Evolutionary conservation across 306 rosid genomes (phyloP).

Genomic region (Purshia tridentata): DNA sequence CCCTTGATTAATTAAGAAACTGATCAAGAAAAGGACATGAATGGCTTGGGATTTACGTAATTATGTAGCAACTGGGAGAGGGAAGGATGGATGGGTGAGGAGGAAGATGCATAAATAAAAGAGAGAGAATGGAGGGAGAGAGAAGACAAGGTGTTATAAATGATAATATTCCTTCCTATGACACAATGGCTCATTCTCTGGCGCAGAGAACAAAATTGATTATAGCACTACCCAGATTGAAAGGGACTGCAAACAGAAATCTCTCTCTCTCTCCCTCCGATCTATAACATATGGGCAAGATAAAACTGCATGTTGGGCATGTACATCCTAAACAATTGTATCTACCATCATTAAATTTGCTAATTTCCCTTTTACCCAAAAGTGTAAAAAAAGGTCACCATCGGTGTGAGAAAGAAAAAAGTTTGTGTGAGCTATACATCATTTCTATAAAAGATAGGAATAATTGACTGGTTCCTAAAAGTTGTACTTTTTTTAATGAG

Average conservation of each 20-base stretch:
- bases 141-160: conserved; percentile 49
- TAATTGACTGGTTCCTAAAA: no score
- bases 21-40: background rate
- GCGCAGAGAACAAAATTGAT: conserved; percentile 42
- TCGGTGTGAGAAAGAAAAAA: no score
- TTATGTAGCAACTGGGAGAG: background rate
- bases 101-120: conserved; percentile 2
- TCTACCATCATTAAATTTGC: no score
- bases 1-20: background rate
- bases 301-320: background rate
- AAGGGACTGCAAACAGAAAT: conserved; percentile 36
- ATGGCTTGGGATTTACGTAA: conserved; percentile 8
- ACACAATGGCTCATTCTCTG: conserved; percentile 23
- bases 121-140: background rate
- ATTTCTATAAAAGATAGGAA: no score
- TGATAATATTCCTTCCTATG: conserved; percentile 43
- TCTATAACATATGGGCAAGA: background rate
- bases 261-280: conserved; percentile 1
- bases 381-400: no score
- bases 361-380: no score
- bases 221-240: conserved; percentile 32
- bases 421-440: no score
- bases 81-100: conserved; percentile 11
- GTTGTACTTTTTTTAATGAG: no score
- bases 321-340: no score